phyloP scores from a whole-genome alignment of 345 rosid genomes.

The Citrus hindsii region DNA sequence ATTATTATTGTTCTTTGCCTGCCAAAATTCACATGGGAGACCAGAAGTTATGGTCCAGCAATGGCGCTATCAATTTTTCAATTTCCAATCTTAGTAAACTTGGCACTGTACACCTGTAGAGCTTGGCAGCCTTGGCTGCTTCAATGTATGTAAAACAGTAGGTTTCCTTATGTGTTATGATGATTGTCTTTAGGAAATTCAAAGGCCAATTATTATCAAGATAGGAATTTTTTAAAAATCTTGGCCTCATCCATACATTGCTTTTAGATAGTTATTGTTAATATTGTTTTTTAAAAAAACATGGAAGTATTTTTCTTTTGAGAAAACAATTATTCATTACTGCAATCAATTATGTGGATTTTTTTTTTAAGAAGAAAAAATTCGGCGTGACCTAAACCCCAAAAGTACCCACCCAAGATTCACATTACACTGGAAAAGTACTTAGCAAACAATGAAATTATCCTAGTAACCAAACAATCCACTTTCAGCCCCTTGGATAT shows the following conservation, averaged over 20 bases:
- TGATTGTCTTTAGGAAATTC: constrained; percentile 1
- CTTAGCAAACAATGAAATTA: too few relatives aligned
- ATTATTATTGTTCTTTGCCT: neutral
- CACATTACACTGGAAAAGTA: too few relatives aligned
- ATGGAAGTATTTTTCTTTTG: neutral
- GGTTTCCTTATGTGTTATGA: neutral
- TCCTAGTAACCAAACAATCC: too few relatives aligned
- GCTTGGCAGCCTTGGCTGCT: neutral
- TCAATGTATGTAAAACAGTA: neutral
- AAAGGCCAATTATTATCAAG: constrained; percentile 13
- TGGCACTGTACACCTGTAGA: neutral
- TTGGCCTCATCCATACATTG: neutral
- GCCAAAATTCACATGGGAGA: constrained; percentile 11
- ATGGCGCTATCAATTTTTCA: neutral
- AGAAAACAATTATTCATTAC: too few relatives aligned
- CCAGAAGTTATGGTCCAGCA: constrained; percentile 2
- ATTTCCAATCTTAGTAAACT: neutral
- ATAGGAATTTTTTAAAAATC: neutral
- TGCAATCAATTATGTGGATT: too few relatives aligned
- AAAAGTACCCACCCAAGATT: too few relatives aligned
- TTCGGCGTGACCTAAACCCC: too few relatives aligned
- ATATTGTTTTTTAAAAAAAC: too few relatives aligned
- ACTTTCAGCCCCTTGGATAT: too few relatives aligned
- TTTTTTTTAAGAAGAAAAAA: too few relatives aligned
- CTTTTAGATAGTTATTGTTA: neutral